Base-by-base conservation (phyloP, 805 yeast species). In the Saccharomycopsis fermentans region DNA sequence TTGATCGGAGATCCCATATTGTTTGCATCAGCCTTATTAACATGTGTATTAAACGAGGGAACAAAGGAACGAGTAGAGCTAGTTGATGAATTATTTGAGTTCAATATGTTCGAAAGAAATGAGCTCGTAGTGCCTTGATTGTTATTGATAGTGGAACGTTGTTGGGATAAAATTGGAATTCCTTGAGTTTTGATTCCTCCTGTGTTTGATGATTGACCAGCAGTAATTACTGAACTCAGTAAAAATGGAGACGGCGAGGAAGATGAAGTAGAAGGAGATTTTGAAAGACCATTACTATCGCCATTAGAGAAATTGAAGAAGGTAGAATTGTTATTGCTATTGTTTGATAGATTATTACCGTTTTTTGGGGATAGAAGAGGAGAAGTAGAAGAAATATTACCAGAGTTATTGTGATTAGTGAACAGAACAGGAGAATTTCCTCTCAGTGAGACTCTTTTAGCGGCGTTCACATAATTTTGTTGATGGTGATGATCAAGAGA, bases 381-480 rank as follows among this genome's bases (percentile, higher is more conserved):
- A 21, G 58, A 51, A 32, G 58, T 24, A 9, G 29, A 51, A 3
- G 58, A 56, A 24, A 43, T 43, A 43, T 24, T 26, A 16, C 11
- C 19, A 37, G 21, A n/a, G 29, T 21, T 43, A 16, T 43, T 43
- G 29, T 8, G 21, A 21, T 6, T 43, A 8, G 12, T 43, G 50
- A 43, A 43, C 29, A 43, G 16, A 3, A 43, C 50, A 8, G 50
- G 50, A 43, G 50, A 43, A 19, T 27, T 12, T n/a, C 24, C 50
- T 6, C 50, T 21, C 24, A 26, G 58, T 21, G 58, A 11, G 21
- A 35, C n/a, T 35, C n/a, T 39, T 29, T 21, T 34, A 27, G 16
- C 17, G 54, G n/a, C 35, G n/a, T 11, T 36, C 16, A 64, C 36
- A 57, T 60, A 43, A 47, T 58, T 60, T 24, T 19, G 59, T 27